Conservation (phyloP, 495 filamentous ascomycete species). For the Apiosordaria backusii region DNA sequence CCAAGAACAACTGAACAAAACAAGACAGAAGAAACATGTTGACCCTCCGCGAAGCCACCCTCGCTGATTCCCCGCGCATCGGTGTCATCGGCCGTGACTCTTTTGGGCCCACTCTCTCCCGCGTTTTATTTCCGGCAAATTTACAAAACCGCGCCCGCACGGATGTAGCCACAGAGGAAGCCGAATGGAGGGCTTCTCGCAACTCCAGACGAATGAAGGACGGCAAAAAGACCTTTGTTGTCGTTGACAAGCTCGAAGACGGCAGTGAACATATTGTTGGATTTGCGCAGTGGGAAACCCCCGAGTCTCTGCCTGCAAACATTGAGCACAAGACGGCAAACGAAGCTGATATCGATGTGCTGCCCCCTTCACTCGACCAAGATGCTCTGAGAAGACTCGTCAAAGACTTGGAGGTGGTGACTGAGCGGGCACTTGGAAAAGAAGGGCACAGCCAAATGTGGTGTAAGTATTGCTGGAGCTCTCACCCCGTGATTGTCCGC, state of each 20-base stretch:
- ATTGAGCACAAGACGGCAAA: background rate
- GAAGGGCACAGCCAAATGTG: conserved; percentile 26
- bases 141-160: conserved; percentile 8
- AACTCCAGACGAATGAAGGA: conserved; percentile 17
- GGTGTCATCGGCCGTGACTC: conserved; percentile 20
- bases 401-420: conserved; percentile 9
- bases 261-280: conserved; percentile 17
- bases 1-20: background rate
- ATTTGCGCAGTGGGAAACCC: conserved; percentile 28
- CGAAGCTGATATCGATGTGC: background rate
- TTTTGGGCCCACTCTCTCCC: conserved; percentile 19
- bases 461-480: conserved; percentile 18
- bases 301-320: background rate
- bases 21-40: conserved; percentile 16
- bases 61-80: conserved; percentile 16
- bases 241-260: conserved; percentile 19
- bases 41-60: conserved; percentile 19
- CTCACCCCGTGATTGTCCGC: background rate
- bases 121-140: conserved; percentile 21
- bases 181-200: conserved; percentile 20
- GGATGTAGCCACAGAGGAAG: conserved; percentile 15
- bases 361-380: conserved; percentile 13
- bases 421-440: conserved; percentile 12
- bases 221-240: conserved; percentile 22
- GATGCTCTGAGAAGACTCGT: conserved; percentile 4